Evolutionary conservation across 768 basidiomycete genomes (phyloP), one percentile per base, ranked within the genome.

Genomic region (Mycena haematopus): DNA sequence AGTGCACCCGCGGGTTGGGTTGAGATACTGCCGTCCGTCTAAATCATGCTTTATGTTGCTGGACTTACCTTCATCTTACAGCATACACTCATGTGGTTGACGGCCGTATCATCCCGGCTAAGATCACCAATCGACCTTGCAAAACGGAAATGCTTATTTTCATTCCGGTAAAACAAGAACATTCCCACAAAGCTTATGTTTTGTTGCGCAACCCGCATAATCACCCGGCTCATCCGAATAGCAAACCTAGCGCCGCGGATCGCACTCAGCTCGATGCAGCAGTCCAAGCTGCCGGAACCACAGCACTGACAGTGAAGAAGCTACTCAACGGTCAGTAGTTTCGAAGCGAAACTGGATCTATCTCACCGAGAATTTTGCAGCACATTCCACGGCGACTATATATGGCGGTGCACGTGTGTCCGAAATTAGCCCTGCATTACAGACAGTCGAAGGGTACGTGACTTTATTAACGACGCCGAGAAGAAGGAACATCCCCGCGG

Each of bases 321-420:
- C n/a, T 64, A 0, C 46, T 58, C 9, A 55, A 58, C 25, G 54
- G 63, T 31, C 29, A n/a, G n/a, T n/a, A n/a, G n/a, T n/a, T n/a
- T n/a, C n/a, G n/a, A n/a, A n/a, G n/a, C n/a, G n/a, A n/a, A n/a
- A n/a, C n/a, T 59, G n/a, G n/a, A 4, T 21, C 15, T 1, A 36
- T 36, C 6, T 19, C 42, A 1, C 6, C 15, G 13, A 15, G 9
- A 11, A 22, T 4, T 3, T 42, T 13, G 8, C 35, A 62, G 60
- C 60, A 5, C 36, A 14, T 2, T 55, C 53, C 3, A 62, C 60
- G 2, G 7, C 54, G 11, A 14, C 24, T 10, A 13, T 51, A 1
- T 62, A 56, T 35, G 60, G 19, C 15, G 54, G 54, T 1, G 17
- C 33, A 3, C 60, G 44, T 1, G 36, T 62, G 1, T 27, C 8